These are phyloP conservation scores for Starmerella khaoyaiensis DNA, from an alignment of 805 yeast genomes.

Conservation along the genomic window DNA sequence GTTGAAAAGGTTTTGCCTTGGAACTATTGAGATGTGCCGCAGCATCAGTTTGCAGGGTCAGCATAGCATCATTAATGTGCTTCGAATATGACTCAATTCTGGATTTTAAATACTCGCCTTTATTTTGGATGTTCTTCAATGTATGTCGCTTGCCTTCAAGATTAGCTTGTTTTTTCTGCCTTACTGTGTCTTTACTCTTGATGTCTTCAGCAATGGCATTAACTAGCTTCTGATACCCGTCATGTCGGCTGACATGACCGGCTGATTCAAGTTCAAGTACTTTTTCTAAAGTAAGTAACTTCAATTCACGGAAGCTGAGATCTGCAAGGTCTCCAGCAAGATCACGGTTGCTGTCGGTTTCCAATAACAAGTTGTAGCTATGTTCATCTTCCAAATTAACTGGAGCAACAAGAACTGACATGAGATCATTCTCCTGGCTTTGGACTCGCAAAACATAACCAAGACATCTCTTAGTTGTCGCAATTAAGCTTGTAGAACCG, in stretches of 20 bases:
- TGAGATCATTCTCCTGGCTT: conserved; percentile 44
- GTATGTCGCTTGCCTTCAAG: conserved; percentile 36
- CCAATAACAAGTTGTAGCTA: conserved; percentile 18
- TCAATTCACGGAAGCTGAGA: conserved; percentile 55
- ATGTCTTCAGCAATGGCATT: conserved; percentile 80
- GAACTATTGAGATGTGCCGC: conserved; percentile 22
- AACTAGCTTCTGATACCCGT: conserved; percentile 64
- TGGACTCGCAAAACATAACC: conserved; percentile 75
- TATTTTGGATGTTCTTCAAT: conserved; percentile 34
- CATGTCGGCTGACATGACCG: conserved; percentile 50
- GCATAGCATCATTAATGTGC: conserved; percentile 41
- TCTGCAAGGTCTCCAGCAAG: conserved; percentile 22
- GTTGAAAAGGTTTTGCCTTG: conserved; percentile 25
- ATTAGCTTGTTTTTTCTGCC: conserved; percentile 37
- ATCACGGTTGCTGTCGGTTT: conserved; percentile 15
- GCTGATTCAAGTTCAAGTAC: conserved; percentile 60
- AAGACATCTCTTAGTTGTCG: conserved; percentile 58
- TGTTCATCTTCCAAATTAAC: conserved; percentile 58
- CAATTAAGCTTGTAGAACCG: conserved; percentile 24
- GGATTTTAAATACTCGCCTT: conserved; percentile 33
- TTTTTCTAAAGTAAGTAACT: conserved; percentile 59
- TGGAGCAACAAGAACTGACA: conserved; percentile 55
- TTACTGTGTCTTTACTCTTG: conserved; percentile 39
- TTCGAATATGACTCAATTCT: conserved; percentile 34
- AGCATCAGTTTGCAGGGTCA: conserved; percentile 34